Evolutionary conservation across 31 red algal species (phyloP).

Genomic region (Endocladia muricata): DNA sequence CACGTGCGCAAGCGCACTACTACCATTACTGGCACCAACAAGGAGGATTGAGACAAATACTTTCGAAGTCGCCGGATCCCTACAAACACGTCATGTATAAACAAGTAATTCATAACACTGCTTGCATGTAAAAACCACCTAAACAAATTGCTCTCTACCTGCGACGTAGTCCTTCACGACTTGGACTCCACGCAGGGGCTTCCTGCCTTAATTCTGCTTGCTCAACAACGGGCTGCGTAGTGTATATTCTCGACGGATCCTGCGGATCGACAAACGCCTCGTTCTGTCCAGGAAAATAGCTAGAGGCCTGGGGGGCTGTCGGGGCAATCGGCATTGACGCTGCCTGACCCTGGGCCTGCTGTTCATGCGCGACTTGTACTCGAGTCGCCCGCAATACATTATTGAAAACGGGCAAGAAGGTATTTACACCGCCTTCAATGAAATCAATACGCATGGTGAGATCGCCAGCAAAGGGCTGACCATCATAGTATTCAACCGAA

Average conservation of each 20-base stretch:
- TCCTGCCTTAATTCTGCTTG: constrained; percentile 23
- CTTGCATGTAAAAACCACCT: not conserved
- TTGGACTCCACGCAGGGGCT: constrained; percentile 41
- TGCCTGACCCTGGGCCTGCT: not conserved
- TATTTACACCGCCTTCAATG: constrained; percentile 70
- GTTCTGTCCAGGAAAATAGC: constrained; percentile 53
- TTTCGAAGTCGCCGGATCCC: too few relatives aligned
- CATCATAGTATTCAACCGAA: constrained; percentile 64
- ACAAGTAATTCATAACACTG: not conserved
- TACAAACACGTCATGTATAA: constrained; percentile 7
- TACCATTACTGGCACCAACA: constrained; percentile 20
- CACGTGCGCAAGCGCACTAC: constrained; percentile 37
- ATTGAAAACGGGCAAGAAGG: constrained; percentile 79
- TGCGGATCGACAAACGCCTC: constrained; percentile 72
- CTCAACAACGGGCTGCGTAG: constrained; percentile 65
- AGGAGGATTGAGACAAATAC: constrained; percentile 35
- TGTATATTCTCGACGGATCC: constrained; percentile 73
- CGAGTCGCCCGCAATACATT: constrained; percentile 47
- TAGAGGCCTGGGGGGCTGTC: constrained; percentile 1
- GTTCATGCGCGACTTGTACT: constrained; percentile 33
- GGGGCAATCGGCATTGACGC: constrained; percentile 3
- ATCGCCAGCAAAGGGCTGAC: constrained; percentile 61
- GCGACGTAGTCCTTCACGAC: constrained; percentile 35
- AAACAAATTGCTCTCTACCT: constrained; percentile 6
- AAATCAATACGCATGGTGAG: constrained; percentile 72